Evolutionary conservation across 495 filamentous ascomycete species (phyloP).

Genomic region (Evansstolkia leycettana): DNA sequence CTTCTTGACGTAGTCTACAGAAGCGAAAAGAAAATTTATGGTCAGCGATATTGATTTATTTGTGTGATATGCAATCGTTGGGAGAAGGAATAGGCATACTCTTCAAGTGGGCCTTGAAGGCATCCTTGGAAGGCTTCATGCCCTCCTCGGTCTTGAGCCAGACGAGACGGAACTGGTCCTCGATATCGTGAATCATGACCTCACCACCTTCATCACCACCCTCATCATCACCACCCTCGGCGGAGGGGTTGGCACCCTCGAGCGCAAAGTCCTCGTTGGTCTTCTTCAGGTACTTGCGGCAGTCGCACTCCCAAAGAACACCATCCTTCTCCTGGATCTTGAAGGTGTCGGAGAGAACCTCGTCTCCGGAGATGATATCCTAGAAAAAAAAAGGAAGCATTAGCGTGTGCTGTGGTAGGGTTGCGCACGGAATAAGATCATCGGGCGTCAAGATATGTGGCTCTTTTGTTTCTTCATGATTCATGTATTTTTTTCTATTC

Average conservation of each 20-base stretch:
- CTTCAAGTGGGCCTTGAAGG: constrained; percentile 71
- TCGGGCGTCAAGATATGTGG: no score
- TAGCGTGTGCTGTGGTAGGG: no score
- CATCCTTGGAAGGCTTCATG: constrained; percentile 53
- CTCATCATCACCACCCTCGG: constrained; percentile 81
- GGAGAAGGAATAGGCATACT: constrained; percentile 34
- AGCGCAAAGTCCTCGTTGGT: constrained; percentile 65
- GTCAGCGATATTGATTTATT: not conserved
- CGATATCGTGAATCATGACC: constrained; percentile 78
- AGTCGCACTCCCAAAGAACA: constrained; percentile 77
- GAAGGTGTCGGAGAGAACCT: constrained; percentile 93
- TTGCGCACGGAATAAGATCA: no score
- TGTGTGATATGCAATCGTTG: not conserved
- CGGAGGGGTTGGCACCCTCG: constrained; percentile 93
- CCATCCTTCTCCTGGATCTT: constrained; percentile 62
- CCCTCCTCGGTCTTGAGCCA: constrained; percentile 57
- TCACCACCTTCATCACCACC: constrained; percentile 29
- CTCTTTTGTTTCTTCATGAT: no score
- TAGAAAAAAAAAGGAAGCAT: constrained; percentile 19
- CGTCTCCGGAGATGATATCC: constrained; percentile 85
- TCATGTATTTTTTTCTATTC: no score
- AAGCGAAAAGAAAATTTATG: no score
- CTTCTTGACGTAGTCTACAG: constrained; percentile 76
- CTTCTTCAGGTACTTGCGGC: constrained; percentile 71
- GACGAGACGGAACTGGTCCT: constrained; percentile 82